Conservation (phyloP, 176 grass and related monocot species). For the Sorghum bicolor region Sorghum_bicolor_NCBIv3 NC_012871.2:58134001-58134500, state of each 20-base stretch:
- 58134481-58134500: too few relatives aligned
- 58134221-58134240: background rate
- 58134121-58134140: background rate
- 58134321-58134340: too few relatives aligned
- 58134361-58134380: too few relatives aligned
- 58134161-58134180: background rate
- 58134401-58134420: too few relatives aligned
- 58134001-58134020: background rate
- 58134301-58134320: background rate
- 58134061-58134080: background rate
- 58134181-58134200: background rate
- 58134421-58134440: too few relatives aligned
- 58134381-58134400: too few relatives aligned
- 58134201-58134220: too few relatives aligned
- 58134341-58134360: too few relatives aligned
- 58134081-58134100: background rate
- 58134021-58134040: background rate
- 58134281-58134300: background rate
- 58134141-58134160: background rate
- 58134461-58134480: too few relatives aligned
- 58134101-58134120: background rate
- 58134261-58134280: background rate
- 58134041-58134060: background rate
- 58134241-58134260: background rate
- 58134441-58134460: too few relatives aligned